A percentile compares a stretch with the other conserved stretches of the same genome.
These are phyloP conservation scores for Mytilinidion resinicola DNA, from an alignment of 495 filamentous ascomycete genomes.

Conservation along the genomic window DNA sequence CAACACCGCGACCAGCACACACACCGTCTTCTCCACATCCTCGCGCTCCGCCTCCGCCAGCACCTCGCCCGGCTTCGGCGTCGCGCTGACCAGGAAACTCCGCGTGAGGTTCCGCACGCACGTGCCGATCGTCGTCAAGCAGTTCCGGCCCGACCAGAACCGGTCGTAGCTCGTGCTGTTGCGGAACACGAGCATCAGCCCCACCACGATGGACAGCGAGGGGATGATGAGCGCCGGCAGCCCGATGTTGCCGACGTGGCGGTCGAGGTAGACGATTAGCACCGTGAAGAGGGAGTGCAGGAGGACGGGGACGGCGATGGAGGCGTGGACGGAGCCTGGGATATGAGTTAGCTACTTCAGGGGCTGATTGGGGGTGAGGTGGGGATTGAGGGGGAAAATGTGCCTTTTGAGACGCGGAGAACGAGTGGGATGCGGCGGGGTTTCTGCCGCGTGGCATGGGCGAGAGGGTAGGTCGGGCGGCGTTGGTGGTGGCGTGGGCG, in stretches of 20 bases:
- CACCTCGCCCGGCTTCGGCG: constrained; percentile 8
- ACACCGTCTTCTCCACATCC: constrained; percentile 54
- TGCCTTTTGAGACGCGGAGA: constrained; percentile 66
- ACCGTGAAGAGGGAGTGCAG: constrained; percentile 60
- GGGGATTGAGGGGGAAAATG: too few relatives aligned
- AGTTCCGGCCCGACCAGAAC: constrained; percentile 64
- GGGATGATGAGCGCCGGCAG: constrained; percentile 65
- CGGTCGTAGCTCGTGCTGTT: constrained; percentile 66
- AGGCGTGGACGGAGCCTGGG: constrained; percentile 54
- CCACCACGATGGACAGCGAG: constrained; percentile 71
- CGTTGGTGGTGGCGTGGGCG: constrained; percentile 8
- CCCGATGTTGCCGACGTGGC: constrained; percentile 49
- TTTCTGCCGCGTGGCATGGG: constrained; percentile 50
- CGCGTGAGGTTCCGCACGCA: constrained; percentile 58
- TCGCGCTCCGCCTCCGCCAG: constrained; percentile 36
- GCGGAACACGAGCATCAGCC: constrained; percentile 74
- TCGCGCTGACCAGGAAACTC: constrained; percentile 41
- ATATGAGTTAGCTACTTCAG: too few relatives aligned
- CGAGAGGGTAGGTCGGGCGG: constrained; percentile 42
- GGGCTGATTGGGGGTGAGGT: too few relatives aligned
- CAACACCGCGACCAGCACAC: constrained; percentile 63
- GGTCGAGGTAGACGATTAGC: constrained; percentile 58
- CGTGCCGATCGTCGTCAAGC: constrained; percentile 53
- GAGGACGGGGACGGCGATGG: constrained; percentile 57
- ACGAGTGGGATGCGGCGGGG: constrained; percentile 64